Evolutionary conservation across 2,329 filamentous ascomycete genomes (phyloP).

Genomic region (Cryphonectria nitschkei): DNA sequence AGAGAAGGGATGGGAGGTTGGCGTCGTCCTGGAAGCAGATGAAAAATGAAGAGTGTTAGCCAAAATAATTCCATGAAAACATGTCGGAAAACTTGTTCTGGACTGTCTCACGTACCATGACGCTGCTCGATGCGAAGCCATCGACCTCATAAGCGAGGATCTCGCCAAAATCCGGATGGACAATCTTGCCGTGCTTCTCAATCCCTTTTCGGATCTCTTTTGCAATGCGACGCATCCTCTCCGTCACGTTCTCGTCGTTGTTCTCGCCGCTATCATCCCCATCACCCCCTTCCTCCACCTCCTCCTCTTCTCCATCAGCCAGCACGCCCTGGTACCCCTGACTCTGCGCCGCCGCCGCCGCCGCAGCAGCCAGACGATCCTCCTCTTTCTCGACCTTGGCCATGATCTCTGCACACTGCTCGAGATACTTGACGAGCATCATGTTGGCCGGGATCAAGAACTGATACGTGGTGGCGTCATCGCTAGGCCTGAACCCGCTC

Average conservation of each 20-base stretch:
- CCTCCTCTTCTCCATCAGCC: background rate
- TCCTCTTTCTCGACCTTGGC: slow-evolving; percentile 39
- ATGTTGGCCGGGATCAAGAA: slow-evolving; percentile 80
- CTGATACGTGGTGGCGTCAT: slow-evolving; percentile 77
- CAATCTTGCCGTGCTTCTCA: slow-evolving; percentile 68
- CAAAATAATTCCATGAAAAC: background rate
- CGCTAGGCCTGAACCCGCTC: slow-evolving; percentile 77
- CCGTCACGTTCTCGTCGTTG: slow-evolving; percentile 34
- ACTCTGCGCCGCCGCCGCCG: slow-evolving; percentile 8
- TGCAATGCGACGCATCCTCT: slow-evolving; percentile 55
- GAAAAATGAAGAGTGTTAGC: background rate
- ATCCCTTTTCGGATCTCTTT: slow-evolving; percentile 67
- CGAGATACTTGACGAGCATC: slow-evolving; percentile 64
- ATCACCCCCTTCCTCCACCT: background rate
- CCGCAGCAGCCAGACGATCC: slow-evolving; percentile 26
- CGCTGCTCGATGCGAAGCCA: slow-evolving; percentile 47
- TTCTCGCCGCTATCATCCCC: background rate
- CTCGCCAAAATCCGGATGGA: slow-evolving; percentile 60
- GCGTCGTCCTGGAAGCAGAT: slow-evolving; percentile 50
- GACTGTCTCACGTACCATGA: slow-evolving; percentile 24
- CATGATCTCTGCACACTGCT: slow-evolving; percentile 44
- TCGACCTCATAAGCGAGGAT: slow-evolving; percentile 70
- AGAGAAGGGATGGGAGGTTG: slow-evolving; percentile 60
- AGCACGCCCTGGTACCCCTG: slow-evolving; percentile 14
- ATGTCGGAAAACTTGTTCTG: background rate